phyloP scores from a whole-genome alignment of 257 asterid species.

The Solanum peruvianum region DNA sequence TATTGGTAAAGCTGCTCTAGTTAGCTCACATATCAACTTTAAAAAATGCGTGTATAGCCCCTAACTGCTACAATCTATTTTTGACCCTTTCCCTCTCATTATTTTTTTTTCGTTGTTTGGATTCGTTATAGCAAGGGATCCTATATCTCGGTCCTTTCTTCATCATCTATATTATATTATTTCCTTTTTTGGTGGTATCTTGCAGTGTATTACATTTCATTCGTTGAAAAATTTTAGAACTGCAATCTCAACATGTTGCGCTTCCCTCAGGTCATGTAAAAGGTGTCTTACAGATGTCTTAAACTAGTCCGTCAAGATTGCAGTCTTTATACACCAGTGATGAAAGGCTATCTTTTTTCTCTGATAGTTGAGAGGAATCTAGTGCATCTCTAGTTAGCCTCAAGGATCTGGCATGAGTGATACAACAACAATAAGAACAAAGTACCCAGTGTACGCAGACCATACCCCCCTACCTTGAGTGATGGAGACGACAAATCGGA shows the following conservation, averaged over 20 bases:
- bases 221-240: neutral
- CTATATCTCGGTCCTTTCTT: neutral
- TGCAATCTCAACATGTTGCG: neutral
- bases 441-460: neutral
- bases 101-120: neutral
- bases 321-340: neutral
- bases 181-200: neutral
- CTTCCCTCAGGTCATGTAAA: neutral
- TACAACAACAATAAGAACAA: accelerated
- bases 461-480: neutral
- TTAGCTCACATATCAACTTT: neutral
- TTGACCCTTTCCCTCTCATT: neutral
- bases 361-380: neutral
- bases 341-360: neutral
- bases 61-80: neutral
- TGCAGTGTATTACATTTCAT: neutral
- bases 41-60: no score
- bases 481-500: neutral
- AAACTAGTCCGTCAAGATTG: neutral
- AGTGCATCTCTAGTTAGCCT: neutral
- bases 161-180: neutral
- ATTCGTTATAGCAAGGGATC: neutral
- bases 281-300: neutral
- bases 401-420: neutral
- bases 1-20: neutral